Evolutionary conservation across 805 yeast species (phyloP), one percentile per base, ranked within the genome.

Genomic region (Candida andamanensis): DNA sequence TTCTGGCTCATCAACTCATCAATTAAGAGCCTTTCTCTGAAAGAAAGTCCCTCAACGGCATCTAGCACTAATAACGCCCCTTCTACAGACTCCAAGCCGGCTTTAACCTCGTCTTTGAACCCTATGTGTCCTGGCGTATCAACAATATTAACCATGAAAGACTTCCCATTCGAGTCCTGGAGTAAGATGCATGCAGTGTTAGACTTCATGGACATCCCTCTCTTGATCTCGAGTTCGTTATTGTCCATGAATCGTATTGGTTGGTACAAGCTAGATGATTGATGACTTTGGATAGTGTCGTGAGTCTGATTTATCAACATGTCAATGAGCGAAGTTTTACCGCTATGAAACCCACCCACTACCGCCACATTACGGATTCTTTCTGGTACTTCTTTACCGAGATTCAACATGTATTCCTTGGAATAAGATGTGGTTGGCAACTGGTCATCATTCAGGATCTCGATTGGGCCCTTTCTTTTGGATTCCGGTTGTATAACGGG

Each of bases 101-200:
- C 68, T 0, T 75, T 67, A 4, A 76, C 58, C 44, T 92, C 97
- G 49, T 86, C 96, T 17, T 67, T 58, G 48, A 92, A 92, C 48
- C 86, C 80, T 0, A 74, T 72, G 55, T 92, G 97, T 0, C 99
- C 99, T 0, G 99, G 99, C 0, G 95, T 66, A 47, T 94, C 99
- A 1, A 86, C 42, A 1, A 89, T 40, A 47, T 82, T 85, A 14
- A 79, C 46, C 0, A 75, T 73, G 12, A 61, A 56, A 0, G 95
- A 79, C 39, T 72, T 74, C 10, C 52, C 56, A 11, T 57, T 57
- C 17, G 74, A 40, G 47, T 76, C 75, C 0, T 71, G 73, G 11
- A 80, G 52, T 5, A 89, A 51, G 7, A 85, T 44, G 0, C 90
- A 62, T 42, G 82, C 67, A 0, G 85, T 78, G 1, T 80, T 59